A percentile compares a stretch with the other conserved stretches of the same genome.
Evolutionary conservation across 2,329 filamentous ascomycete species (phyloP).

Genomic region (Aspergillus carbonarius): DNA sequence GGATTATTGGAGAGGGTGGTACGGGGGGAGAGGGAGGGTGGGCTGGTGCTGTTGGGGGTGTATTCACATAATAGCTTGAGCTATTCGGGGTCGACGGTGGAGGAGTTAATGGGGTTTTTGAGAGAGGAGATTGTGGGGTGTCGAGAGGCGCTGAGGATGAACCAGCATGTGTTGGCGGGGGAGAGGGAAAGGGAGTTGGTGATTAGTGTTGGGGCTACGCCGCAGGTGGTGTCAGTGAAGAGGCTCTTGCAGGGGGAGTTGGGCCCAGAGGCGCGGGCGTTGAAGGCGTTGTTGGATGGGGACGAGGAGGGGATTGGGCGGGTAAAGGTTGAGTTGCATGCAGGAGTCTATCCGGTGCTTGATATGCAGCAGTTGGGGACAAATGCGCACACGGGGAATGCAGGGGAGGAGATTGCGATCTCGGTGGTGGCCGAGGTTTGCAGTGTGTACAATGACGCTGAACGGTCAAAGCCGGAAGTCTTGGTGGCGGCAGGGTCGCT

Average conservation of each 20-base stretch:
- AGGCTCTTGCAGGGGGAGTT: slow-evolving; percentile 48
- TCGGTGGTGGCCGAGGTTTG: slow-evolving; percentile 71
- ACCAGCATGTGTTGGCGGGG: slow-evolving; percentile 13
- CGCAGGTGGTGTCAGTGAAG: slow-evolving; percentile 67
- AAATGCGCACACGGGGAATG: slow-evolving; percentile 51
- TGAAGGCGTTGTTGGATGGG: slow-evolving; percentile 31
- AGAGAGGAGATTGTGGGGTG: slow-evolving; percentile 58
- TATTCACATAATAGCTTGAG: slow-evolving; percentile 74
- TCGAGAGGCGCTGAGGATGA: slow-evolving; percentile 29
- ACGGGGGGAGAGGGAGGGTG: slow-evolving; percentile 25
- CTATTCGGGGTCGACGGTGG: slow-evolving; percentile 58
- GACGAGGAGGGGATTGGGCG: not conserved
- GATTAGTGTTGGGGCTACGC: slow-evolving; percentile 74
- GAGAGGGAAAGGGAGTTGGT: slow-evolving; percentile 40
- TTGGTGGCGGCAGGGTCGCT: slow-evolving; percentile 68
- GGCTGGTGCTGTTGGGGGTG: slow-evolving; percentile 57
- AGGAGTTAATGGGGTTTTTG: slow-evolving; percentile 60
- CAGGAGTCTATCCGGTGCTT: slow-evolving; percentile 72
- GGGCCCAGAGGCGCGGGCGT: slow-evolving; percentile 33
- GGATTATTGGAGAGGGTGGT: slow-evolving; percentile 30
- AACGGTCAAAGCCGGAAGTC: slow-evolving; percentile 57
- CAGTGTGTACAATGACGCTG: slow-evolving; percentile 64
- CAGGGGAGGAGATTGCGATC: slow-evolving; percentile 60
- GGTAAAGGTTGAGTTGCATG: slow-evolving; percentile 66
- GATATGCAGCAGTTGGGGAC: slow-evolving; percentile 79